These are phyloP conservation scores for Sisymbrium irio DNA, from an alignment of 345 rosid species.

Conservation along the genomic window DNA sequence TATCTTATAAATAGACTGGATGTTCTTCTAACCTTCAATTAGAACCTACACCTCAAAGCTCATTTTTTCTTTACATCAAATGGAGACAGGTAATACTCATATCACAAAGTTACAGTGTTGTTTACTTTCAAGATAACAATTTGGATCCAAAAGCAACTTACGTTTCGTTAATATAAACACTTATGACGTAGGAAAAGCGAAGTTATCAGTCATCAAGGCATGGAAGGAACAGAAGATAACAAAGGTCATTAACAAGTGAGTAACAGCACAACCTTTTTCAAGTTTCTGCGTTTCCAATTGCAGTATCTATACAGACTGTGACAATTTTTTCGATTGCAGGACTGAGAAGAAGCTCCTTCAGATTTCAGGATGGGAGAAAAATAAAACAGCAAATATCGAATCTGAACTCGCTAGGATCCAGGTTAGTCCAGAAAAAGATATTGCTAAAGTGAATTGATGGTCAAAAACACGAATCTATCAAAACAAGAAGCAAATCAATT, in stretches of 20 bases:
- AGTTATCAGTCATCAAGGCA: constrained; percentile 55
- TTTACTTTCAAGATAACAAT: neutral
- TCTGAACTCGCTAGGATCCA: constrained; percentile 59
- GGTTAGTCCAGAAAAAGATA: constrained; percentile 38
- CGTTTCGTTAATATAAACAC: constrained; percentile 44
- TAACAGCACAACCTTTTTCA: neutral
- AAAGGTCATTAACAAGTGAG: constrained; percentile 71
- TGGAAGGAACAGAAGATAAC: constrained; percentile 82
- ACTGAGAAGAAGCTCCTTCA: constrained; percentile 62
- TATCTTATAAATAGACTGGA: constrained; percentile 14
- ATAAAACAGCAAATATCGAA: constrained; percentile 63
- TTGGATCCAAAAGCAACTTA: neutral
- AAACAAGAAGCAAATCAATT: neutral
- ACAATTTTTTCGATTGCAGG: constrained; percentile 40
- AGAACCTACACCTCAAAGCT: neutral
- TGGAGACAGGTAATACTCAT: constrained; percentile 14
- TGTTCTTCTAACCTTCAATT: neutral
- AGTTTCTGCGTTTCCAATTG: neutral
- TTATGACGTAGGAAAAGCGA: constrained; percentile 58
- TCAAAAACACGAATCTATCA: constrained; percentile 9
- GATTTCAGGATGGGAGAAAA: constrained; percentile 75
- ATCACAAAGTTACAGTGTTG: neutral
- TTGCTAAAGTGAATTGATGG: neutral
- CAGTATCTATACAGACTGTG: neutral
- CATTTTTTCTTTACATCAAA: neutral